A percentile compares a stretch with the other conserved stretches of the same genome.
These are phyloP conservation scores for Vinca minor DNA, from an alignment of 257 asterid genomes.

Conservation along the genomic window DNA sequence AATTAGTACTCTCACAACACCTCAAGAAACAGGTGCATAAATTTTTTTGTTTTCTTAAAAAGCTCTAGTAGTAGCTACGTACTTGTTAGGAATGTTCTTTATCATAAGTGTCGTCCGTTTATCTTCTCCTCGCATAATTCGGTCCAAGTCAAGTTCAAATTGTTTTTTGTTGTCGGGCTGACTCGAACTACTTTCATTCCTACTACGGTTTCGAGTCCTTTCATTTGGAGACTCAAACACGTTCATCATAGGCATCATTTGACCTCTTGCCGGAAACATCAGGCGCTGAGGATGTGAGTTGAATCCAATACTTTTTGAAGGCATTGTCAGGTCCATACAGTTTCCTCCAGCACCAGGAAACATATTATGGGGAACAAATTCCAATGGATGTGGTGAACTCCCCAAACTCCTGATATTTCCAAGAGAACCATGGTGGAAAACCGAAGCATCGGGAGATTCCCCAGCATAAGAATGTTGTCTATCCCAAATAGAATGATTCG, in stretches of 20 bases:
- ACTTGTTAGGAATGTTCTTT: constrained; percentile 99
- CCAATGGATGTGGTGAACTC: constrained; percentile 72
- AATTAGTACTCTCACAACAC: too few species aligned
- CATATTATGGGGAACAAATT: constrained; percentile 60
- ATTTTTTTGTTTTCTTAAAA: too few species aligned
- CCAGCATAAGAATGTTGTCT: constrained; percentile 61
- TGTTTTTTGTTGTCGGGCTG: constrained; percentile 88
- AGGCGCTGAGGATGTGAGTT: constrained; percentile 78
- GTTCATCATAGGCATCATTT: constrained; percentile 77
- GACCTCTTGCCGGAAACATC: constrained; percentile 87
- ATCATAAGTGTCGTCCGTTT: constrained; percentile 97
- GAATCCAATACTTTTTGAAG: constrained; percentile 61
- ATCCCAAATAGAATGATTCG: constrained; percentile 82
- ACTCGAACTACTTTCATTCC: constrained; percentile 59
- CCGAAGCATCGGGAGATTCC: constrained; percentile 82
- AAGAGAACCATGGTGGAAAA: constrained; percentile 83
- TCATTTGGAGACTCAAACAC: constrained; percentile 88
- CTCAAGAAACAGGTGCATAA: too few species aligned
- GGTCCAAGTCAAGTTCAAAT: constrained; percentile 92
- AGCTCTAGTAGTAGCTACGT: too few species aligned
- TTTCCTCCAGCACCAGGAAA: constrained; percentile 63
- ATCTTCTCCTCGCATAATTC: constrained; percentile 84
- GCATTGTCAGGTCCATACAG: constrained; percentile 59
- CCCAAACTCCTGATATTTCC: constrained; percentile 80
- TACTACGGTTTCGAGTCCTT: constrained; percentile 69